Conservation (phyloP, 306 rosid genomes). For the Delonix regia region DNA sequence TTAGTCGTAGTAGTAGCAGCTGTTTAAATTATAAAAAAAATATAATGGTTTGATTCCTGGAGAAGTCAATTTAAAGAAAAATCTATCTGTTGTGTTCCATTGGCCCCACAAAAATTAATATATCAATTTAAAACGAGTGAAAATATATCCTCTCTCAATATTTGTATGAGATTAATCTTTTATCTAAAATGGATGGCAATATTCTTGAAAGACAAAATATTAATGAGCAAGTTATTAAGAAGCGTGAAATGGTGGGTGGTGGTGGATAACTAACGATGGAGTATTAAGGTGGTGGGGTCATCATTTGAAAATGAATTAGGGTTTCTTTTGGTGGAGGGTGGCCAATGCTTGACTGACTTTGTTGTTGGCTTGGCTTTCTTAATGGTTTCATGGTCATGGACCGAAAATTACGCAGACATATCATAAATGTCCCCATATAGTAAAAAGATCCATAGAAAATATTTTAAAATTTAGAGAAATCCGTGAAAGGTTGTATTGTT, state of each 20-base stretch:
- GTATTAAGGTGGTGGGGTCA: conserved; percentile 26
- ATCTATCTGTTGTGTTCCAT: too few relatives aligned
- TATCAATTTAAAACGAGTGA: too few relatives aligned
- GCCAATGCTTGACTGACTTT: conserved; percentile 2
- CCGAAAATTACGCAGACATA: conserved; percentile 39
- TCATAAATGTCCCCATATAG: conserved; percentile 1
- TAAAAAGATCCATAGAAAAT: not conserved
- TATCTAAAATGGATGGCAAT: too few relatives aligned
- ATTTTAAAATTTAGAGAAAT: not conserved
- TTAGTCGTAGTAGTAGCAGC: too few relatives aligned
- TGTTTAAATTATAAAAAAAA: too few relatives aligned
- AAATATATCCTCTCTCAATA: too few relatives aligned
- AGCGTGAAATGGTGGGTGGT: not conserved
- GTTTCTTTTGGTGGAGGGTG: not conserved
- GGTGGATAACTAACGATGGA: conserved; percentile 17
- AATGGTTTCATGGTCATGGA: not conserved
- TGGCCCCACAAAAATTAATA: too few relatives aligned
- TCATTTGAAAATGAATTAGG: conserved; percentile 2
- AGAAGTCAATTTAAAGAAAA: too few relatives aligned
- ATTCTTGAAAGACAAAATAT: too few relatives aligned
- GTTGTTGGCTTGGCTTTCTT: conserved; percentile 6
- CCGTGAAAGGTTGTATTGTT: not conserved
- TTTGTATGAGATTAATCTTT: too few relatives aligned
- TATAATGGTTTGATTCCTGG: too few relatives aligned
- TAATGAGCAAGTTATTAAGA: too few relatives aligned